Evolutionary conservation across 495 filamentous ascomycete species (phyloP).

Genomic region (Podospora appendiculata): DNA sequence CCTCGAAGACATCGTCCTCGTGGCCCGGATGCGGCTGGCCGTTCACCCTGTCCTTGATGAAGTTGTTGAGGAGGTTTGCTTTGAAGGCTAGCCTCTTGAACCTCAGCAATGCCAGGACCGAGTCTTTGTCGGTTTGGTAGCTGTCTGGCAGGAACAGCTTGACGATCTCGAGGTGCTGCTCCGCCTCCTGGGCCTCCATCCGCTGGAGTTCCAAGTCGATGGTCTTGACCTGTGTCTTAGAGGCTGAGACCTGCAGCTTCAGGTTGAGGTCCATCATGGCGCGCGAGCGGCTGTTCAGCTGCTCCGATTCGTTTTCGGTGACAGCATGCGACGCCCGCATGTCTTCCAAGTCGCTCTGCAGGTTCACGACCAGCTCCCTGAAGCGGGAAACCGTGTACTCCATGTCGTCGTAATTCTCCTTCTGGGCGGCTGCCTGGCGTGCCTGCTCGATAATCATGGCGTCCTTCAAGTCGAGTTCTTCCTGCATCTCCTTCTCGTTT

Average conservation of each 20-base stretch:
- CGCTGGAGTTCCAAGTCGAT: constrained; percentile 84
- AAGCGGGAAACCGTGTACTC: constrained; percentile 86
- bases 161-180: constrained; percentile 80
- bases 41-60: constrained; percentile 68
- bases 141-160: constrained; percentile 83
- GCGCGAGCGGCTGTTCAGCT: constrained; percentile 73
- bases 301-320: constrained; percentile 83
- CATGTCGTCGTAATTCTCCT: constrained; percentile 71
- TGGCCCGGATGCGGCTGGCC: constrained; percentile 44
- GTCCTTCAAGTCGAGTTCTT: constrained; percentile 82
- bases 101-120: constrained; percentile 73
- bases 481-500: constrained; percentile 87
- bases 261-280: constrained; percentile 95
- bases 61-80: constrained; percentile 66
- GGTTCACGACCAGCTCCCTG: constrained; percentile 74
- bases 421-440: constrained; percentile 56
- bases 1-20: constrained; percentile 68
- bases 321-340: constrained; percentile 86
- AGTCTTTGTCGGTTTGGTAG: constrained; percentile 71
- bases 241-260: constrained; percentile 80
- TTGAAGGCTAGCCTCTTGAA: constrained; percentile 90
- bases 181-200: constrained; percentile 83
- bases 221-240: constrained; percentile 86
- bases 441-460: constrained; percentile 67
- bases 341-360: constrained; percentile 84